Base-by-base conservation (phyloP, 2,329 filamentous ascomycete species). In the Aspergillus proliferans region DNA sequence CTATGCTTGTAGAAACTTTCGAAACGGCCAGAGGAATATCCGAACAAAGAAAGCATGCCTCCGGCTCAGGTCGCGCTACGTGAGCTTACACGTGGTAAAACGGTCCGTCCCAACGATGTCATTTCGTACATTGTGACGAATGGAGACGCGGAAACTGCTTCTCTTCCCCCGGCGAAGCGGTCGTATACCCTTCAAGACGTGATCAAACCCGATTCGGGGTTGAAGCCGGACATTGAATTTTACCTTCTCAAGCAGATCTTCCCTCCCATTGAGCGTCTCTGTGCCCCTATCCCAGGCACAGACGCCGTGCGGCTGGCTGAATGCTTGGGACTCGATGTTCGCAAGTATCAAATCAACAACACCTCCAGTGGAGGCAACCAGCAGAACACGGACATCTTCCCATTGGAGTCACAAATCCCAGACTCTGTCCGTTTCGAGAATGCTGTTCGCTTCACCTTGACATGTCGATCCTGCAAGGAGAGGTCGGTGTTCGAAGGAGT, bases 171-270 rank as follows among this genome's bases (percentile, higher is more conserved):
- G 2, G 87, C 93, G 19, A 95, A 95, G 72, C 88, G 94, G 57
- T 92, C 93, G 3, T 92, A 88, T 67, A 85, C 87, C 4, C 85
- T 88, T 1, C 85, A 90, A 49, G 93, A 98, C 66, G 84, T 95
- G 15, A 75, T 88, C 51, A 94, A 93, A 63, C 65, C 82, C 14
- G 87, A 87, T 57, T 84, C 85, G 1, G 85, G 76, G 1, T 78
- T 98, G 6, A 80, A 85, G 50, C 88, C 91, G 2, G 93, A 98
- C 63, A 81, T 96, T n/a, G 93, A 98, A 65, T 97, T 91, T 81
- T 98, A 98, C 69, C 82, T 98, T 36, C 86, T 89, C 75, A 98
- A 98, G 76, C 93, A 98, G 70, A 96, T 98, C 51, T 89, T 98
- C 71, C 93, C 93, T 9, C 93, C 93, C 0, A 93, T 98, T 22